phyloP scores from a whole-genome alignment of 352 stramenopile genomes.

The Phytophthora fragariaefolia region DNA sequence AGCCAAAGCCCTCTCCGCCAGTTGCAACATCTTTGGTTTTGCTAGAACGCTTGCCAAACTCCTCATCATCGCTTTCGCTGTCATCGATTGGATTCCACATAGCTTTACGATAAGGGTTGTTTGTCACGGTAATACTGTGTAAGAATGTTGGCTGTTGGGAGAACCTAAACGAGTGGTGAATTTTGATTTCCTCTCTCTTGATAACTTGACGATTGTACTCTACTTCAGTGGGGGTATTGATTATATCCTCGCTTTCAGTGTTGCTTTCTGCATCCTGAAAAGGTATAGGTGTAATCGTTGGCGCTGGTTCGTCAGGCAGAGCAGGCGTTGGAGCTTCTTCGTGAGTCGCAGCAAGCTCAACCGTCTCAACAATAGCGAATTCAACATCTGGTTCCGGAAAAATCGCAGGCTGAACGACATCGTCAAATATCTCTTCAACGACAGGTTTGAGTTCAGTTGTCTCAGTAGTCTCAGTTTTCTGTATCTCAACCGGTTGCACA shows the following conservation, averaged over 20 bases:
- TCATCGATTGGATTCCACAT: constrained; percentile 53
- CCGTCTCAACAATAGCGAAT: constrained; percentile 1
- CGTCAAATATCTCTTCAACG: no score
- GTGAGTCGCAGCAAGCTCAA: constrained; percentile 5
- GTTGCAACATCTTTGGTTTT: not conserved
- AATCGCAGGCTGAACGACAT: not conserved
- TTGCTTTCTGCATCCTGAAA: not conserved
- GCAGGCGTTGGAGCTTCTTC: constrained; percentile 3
- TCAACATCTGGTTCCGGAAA: constrained; percentile 1
- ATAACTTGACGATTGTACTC: constrained; percentile 18
- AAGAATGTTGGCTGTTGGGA: constrained; percentile 57
- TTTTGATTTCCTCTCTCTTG: constrained; percentile 24
- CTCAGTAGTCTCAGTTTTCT: not conserved
- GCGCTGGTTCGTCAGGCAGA: constrained; percentile 4
- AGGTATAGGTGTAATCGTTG: not conserved
- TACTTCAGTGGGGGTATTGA: not conserved
- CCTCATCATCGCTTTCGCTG: constrained; percentile 56
- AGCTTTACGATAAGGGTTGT: constrained; percentile 46
- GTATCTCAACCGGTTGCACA: not conserved
- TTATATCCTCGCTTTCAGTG: not conserved
- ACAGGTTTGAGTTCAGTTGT: not conserved
- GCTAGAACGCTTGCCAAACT: constrained; percentile 1
- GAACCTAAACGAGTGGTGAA: constrained; percentile 46
- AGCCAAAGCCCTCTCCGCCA: constrained; percentile 11
- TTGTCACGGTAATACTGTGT: constrained; percentile 34